A percentile compares a stretch with the other conserved stretches of the same genome.
Conservation (phyloP, 2,329 filamentous ascomycete genomes). For the Colletotrichum noveboracense region DNA sequence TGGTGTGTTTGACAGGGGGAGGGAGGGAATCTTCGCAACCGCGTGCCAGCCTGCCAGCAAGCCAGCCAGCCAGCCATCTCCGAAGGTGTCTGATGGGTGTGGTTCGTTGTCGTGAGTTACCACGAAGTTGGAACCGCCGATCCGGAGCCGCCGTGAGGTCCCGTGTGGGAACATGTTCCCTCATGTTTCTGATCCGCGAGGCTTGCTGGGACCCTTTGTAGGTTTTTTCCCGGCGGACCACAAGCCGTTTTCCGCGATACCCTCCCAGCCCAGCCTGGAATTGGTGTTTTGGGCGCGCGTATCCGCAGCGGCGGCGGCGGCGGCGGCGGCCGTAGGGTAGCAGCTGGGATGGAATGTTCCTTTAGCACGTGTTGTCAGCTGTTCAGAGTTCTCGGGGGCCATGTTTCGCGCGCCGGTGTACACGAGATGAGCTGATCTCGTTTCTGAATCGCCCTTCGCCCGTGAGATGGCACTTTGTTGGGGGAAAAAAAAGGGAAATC, state of each 20-base stretch:
- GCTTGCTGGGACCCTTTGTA: background rate
- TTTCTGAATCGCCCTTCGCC: background rate
- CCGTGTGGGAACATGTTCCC: background rate
- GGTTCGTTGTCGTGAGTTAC: background rate
- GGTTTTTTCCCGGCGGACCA: background rate
- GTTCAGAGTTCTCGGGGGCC: background rate
- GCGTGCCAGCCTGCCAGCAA: background rate
- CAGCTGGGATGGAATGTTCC: background rate
- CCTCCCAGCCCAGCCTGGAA: background rate
- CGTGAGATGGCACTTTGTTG: background rate
- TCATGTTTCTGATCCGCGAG: background rate
- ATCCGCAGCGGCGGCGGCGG: background rate
- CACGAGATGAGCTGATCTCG: background rate
- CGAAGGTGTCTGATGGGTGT: background rate
- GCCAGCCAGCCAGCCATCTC: background rate
- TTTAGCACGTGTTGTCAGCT: background rate
- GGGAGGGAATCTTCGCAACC: background rate
- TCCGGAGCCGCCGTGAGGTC: constrained; percentile 15
- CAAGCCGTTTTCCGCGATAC: background rate
- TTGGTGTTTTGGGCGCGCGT: background rate
- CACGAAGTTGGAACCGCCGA: constrained; percentile 16
- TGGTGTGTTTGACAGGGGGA: background rate
- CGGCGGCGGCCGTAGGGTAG: background rate
- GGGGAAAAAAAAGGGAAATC: background rate
- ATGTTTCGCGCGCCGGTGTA: background rate